phyloP scores from a whole-genome alignment of 139 green algal genomes.

The Limnomonas spitsbergensis region DNA sequence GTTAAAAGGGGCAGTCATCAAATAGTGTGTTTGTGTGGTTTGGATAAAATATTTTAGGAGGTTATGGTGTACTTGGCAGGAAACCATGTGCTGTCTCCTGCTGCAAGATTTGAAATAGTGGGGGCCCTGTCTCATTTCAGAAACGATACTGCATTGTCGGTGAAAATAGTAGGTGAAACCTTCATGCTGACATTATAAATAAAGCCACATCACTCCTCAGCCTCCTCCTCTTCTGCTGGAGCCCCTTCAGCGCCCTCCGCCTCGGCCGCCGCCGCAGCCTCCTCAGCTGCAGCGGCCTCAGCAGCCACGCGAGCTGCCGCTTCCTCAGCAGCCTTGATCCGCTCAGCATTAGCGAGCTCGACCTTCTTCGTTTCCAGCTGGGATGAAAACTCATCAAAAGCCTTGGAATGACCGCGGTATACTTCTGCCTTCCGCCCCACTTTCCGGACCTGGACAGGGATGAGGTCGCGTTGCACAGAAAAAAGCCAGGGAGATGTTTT shows the following conservation, averaged over 20 bases:
- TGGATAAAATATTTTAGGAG: too few relatives aligned
- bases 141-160: too few relatives aligned
- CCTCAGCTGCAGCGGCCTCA: background rate
- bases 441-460: conserved; percentile 20
- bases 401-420: background rate
- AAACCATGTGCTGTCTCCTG: too few relatives aligned
- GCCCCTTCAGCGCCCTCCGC: background rate
- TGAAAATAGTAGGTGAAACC: too few relatives aligned
- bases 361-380: conserved; percentile 16
- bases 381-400: conserved; percentile 1
- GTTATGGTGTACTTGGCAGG: too few relatives aligned
- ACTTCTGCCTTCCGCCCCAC: conserved; percentile 14
- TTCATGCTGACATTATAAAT: too few relatives aligned
- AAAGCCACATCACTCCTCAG: too few relatives aligned
- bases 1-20: too few relatives aligned
- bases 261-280: background rate
- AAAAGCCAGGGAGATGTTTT: background rate
- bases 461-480: background rate
- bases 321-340: conserved; percentile 19
- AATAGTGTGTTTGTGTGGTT: too few relatives aligned
- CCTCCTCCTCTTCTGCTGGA: conserved; percentile 1
- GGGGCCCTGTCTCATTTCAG: too few relatives aligned
- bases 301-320: background rate
- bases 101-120: too few relatives aligned
- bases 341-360: conserved; percentile 13